These are phyloP conservation scores for Taphrina wiesneri DNA, from an alignment of 1,139 yeast species.

Conservation along the genomic window DNA sequence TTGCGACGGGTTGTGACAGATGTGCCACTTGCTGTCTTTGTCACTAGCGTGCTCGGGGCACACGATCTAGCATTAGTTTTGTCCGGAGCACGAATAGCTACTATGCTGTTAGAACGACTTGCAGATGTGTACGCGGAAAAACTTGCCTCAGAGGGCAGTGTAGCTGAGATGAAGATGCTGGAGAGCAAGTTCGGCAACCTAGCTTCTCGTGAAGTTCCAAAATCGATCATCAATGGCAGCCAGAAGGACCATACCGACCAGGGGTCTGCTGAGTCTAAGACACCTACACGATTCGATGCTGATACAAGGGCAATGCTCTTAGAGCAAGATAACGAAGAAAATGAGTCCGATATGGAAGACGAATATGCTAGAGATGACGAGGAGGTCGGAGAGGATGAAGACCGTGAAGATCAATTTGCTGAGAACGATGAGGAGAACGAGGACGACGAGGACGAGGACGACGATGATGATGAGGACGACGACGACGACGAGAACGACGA, in stretches of 20 bases:
- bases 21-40: conserved; percentile 48
- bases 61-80: conserved; percentile 12
- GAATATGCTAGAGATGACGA: conserved; percentile 12
- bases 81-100: conserved; percentile 49
- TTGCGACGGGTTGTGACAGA: conserved; percentile 42
- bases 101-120: conserved; percentile 51
- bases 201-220: not conserved
- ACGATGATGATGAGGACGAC: conserved; percentile 42
- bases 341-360: not conserved
- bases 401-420: conserved; percentile 36
- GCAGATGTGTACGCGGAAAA: conserved; percentile 52
- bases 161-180: conserved; percentile 53
- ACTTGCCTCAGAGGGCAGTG: conserved; percentile 72
- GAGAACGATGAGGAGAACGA: conserved; percentile 39
- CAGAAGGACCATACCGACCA: too few species aligned
- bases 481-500: not conserved
- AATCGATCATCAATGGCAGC: not conserved
- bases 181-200: not conserved
- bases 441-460: conserved; percentile 43
- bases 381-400: conserved; percentile 14
- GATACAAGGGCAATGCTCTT: not conserved
- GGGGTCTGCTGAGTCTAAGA: too few species aligned
- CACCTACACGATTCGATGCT: too few species aligned
- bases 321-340: not conserved
- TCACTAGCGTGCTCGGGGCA: conserved; percentile 61